phyloP scores from a whole-genome alignment of 2,329 filamentous ascomycete genomes.

The Ascocoryne sarcoides region DNA sequence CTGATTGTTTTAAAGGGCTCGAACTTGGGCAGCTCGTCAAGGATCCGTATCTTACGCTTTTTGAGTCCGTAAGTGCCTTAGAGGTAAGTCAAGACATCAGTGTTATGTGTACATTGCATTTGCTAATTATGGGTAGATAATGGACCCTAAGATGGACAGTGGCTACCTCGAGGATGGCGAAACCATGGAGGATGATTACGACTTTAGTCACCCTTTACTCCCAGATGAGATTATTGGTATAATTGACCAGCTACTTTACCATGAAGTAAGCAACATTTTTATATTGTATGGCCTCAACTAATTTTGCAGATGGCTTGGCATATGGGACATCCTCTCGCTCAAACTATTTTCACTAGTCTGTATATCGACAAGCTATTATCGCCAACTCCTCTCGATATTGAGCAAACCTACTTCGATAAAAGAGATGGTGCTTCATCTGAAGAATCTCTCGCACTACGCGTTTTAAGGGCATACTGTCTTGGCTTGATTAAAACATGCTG shows the following conservation, averaged over 20 bases:
- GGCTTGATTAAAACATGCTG: constrained; percentile 76
- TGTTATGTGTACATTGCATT: constrained; percentile 28
- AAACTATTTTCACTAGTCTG: constrained; percentile 86
- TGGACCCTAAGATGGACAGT: constrained; percentile 99
- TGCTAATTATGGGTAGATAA: constrained; percentile 56
- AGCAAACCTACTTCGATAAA: constrained; percentile 28
- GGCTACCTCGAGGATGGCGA: constrained; percentile 73
- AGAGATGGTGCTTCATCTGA: constrained; percentile 21
- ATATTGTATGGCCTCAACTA: neutral
- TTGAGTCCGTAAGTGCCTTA: constrained; percentile 83
- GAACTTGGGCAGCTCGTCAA: constrained; percentile 78
- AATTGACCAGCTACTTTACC: constrained; percentile 84
- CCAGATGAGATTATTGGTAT: constrained; percentile 82
- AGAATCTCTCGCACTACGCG: constrained; percentile 45
- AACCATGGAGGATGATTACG: constrained; percentile 74
- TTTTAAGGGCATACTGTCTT: constrained; percentile 79
- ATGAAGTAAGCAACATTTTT: constrained; percentile 52
- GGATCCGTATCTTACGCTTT: constrained; percentile 88
- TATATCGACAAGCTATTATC: constrained; percentile 80
- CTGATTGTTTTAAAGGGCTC: constrained; percentile 46
- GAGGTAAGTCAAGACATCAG: constrained; percentile 54
- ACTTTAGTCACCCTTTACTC: constrained; percentile 57
- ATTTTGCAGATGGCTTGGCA: constrained; percentile 80
- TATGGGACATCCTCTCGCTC: constrained; percentile 87
- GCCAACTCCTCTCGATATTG: constrained; percentile 54